Conservation (phyloP, 2,329 filamentous ascomycete genomes). For the Aspergillus niger region DNA sequence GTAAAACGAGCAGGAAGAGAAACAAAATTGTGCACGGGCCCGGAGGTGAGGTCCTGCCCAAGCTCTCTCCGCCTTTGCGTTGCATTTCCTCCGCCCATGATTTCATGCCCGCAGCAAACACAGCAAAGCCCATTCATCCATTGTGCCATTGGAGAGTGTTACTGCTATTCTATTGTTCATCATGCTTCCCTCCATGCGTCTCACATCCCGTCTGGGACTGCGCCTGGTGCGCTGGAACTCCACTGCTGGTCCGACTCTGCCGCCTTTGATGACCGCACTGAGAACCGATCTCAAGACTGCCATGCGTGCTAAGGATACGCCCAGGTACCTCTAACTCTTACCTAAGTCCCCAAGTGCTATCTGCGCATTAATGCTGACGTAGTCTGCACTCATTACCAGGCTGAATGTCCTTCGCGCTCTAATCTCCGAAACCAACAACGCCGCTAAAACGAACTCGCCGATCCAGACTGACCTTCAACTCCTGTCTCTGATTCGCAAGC, state of each 20-base stretch:
- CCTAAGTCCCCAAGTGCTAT: neutral
- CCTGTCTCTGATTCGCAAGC: slow-evolving; percentile 50
- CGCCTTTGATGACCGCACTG: slow-evolving; percentile 49
- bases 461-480: slow-evolving; percentile 51
- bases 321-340: slow-evolving; percentile 35
- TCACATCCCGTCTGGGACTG: slow-evolving; percentile 30
- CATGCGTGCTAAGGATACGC: slow-evolving; percentile 52
- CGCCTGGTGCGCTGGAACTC: slow-evolving; percentile 44
- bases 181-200: slow-evolving; percentile 39
- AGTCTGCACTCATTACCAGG: slow-evolving; percentile 26
- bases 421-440: slow-evolving; percentile 53
- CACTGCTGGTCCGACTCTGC: slow-evolving; percentile 36
- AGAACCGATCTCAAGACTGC: slow-evolving; percentile 51
- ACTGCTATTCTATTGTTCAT: neutral
- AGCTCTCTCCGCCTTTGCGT: slow-evolving; percentile 21
- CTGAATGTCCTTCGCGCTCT: slow-evolving; percentile 52
- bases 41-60: slow-evolving; percentile 21
- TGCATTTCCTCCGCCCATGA: slow-evolving; percentile 5
- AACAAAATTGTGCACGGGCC: slow-evolving; percentile 44
- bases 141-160: neutral
- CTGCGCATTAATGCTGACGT: neutral
- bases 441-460: slow-evolving; percentile 48
- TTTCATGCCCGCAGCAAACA: slow-evolving; percentile 3
- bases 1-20: slow-evolving; percentile 24
- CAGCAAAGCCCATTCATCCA: neutral